Percentiles rank a stretch among this genome's conserved stretches.
Evolutionary conservation across 345 rosid species (phyloP).

Genomic region (Euphorbia pulcherrima): DNA sequence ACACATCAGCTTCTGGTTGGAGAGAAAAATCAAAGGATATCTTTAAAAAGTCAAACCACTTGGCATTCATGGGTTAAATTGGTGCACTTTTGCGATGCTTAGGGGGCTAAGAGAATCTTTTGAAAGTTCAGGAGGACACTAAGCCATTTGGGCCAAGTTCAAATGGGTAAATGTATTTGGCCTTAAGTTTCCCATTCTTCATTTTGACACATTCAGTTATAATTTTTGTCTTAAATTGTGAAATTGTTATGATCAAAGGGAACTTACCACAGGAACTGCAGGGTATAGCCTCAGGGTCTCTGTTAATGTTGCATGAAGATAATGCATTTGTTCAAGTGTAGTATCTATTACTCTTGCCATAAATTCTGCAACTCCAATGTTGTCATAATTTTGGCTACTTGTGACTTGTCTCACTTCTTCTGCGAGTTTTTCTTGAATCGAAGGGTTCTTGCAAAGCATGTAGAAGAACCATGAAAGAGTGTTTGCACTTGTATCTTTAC

Average conservation of each 20-base stretch:
- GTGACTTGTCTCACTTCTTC: slow-evolving; percentile 50
- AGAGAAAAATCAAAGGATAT: too few relatives aligned
- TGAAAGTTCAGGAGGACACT: too few relatives aligned
- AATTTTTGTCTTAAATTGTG: too few relatives aligned
- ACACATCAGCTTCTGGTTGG: too few relatives aligned
- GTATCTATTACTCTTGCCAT: slow-evolving; percentile 36
- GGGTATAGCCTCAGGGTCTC: slow-evolving; percentile 79
- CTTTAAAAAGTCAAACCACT: too few relatives aligned
- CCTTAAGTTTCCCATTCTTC: too few relatives aligned
- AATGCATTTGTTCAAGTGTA: slow-evolving; percentile 56
- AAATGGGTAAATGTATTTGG: too few relatives aligned
- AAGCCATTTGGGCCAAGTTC: too few relatives aligned
- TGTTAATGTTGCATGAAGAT: slow-evolving; percentile 71
- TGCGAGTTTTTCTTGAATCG: slow-evolving; percentile 58
- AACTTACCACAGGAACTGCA: slow-evolving; percentile 59
- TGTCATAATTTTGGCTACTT: slow-evolving; percentile 16
- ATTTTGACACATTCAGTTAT: neutral
- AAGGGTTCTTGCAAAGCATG: slow-evolving; percentile 67
- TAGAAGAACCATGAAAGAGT: slow-evolving; percentile 72
- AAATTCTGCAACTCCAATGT: slow-evolving; percentile 34
- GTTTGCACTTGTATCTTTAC: slow-evolving; percentile 60
- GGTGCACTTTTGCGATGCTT: too few relatives aligned
- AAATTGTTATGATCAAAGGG: too few relatives aligned
- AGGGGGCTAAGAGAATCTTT: too few relatives aligned
- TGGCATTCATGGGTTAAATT: too few relatives aligned